Evolutionary conservation across 805 yeast genomes (phyloP), one percentile per base, ranked within the genome.

Genomic region (Candida silvatica): DNA sequence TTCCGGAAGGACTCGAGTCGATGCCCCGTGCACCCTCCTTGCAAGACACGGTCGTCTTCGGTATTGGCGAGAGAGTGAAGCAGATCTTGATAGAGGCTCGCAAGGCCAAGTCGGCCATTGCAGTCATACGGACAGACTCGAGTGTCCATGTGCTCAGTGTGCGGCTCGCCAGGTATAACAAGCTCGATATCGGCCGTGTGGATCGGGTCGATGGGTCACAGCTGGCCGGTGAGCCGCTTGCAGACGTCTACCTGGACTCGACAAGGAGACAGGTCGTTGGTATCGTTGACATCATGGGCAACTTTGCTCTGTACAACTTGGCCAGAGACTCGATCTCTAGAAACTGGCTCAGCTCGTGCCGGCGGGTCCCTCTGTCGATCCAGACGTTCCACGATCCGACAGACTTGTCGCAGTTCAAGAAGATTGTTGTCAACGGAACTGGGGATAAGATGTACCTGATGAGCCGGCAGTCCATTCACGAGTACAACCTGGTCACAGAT

Each of bases 351-450:
- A n/a, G n/a, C n/a, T n/a, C n/a, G n/a, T n/a, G n/a, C n/a, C n/a
- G n/a, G n/a, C n/a, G n/a, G n/a, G n/a, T n/a, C n/a, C n/a, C n/a
- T n/a, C n/a, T n/a, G n/a, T n/a, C n/a, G n/a, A n/a, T n/a, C n/a
- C n/a, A n/a, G 4, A 43, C 61, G 6, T 51, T 64, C 8, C 49
- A 58, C 33, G 74, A 73, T 40, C 62, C 69, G 0, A 58, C 56
- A 2, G 83, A 76, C 36, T 43, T 77, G 2, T 77, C 85, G 0
- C 59, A 61, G 22, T 77, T 79, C 66, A 76, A 69, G 40, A 61
- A 61, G 38, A 53, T 76, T 1, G 40, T 50, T 3, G 76, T 81
- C 79, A 52, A 69, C 0, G 43, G 51, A 2, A 42, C 52, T 15
- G 35, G 41, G 29, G 36, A 55, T 17, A 38, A 52, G 37, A 19